phyloP scores from a whole-genome alignment of 495 filamentous ascomycete genomes.

The Penicillium cinerascens region DNA sequence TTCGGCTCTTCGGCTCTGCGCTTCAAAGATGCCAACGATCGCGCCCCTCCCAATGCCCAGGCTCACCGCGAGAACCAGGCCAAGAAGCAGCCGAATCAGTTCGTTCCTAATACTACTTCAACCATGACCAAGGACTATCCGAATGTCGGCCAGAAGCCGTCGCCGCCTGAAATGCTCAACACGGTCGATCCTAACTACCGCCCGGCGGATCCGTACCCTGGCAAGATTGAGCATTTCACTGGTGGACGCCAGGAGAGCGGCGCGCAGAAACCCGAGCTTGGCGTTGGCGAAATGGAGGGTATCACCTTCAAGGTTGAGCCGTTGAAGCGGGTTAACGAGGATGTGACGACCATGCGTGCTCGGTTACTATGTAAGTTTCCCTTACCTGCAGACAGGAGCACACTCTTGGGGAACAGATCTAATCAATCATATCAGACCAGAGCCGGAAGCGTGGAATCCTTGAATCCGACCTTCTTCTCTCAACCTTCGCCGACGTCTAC shows the following conservation, averaged over 20 bases:
- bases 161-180: conserved; percentile 60
- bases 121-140: conserved; percentile 63
- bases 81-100: conserved; percentile 55
- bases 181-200: conserved; percentile 54
- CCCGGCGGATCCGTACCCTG: conserved; percentile 57
- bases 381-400: no score
- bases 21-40: conserved; percentile 28
- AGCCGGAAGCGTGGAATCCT: conserved; percentile 95
- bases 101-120: conserved; percentile 60
- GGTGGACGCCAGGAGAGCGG: conserved; percentile 54
- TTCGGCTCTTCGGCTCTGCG: conserved; percentile 38
- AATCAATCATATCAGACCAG: conserved; percentile 62
- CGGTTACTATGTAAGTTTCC: conserved; percentile 77
- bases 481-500: conserved; percentile 84
- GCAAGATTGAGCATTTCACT: conserved; percentile 60
- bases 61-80: conserved; percentile 53
- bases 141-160: conserved; percentile 50
- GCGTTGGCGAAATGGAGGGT: conserved; percentile 87
- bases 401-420: no score
- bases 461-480: conserved; percentile 91
- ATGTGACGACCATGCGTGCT: conserved; percentile 76
- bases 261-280: conserved; percentile 63
- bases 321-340: conserved; percentile 73
- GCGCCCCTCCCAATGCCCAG: conserved; percentile 32
- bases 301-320: conserved; percentile 89